phyloP scores from a whole-genome alignment of 345 rosid species.

The Rhodomyrtus tomentosa region DNA sequence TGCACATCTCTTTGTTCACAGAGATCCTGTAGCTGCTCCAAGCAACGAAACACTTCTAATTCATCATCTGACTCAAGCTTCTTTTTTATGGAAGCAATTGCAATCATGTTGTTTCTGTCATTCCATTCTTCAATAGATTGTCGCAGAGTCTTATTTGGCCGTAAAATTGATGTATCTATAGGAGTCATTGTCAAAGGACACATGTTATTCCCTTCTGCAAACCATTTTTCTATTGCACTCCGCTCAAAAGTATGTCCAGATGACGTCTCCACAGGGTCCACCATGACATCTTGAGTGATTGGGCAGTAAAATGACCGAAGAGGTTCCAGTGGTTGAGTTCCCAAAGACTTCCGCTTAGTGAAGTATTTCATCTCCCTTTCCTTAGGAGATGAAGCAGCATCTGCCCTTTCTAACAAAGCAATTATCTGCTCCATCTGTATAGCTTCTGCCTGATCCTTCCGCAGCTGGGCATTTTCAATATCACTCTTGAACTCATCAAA shows the following conservation, averaged over 20 bases:
- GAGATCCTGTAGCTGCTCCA: slow-evolving; percentile 39
- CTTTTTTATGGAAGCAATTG: slow-evolving; percentile 41
- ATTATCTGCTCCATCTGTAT: slow-evolving; percentile 73
- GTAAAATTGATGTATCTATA: slow-evolving; percentile 38
- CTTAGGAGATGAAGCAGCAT: slow-evolving; percentile 42
- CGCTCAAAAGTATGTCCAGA: slow-evolving; percentile 74
- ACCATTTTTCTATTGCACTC: slow-evolving; percentile 56
- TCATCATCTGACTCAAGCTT: slow-evolving; percentile 32
- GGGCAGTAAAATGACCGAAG: slow-evolving; percentile 64
- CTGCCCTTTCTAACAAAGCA: slow-evolving; percentile 59
- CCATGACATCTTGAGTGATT: slow-evolving; percentile 56
- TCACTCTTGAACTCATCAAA: slow-evolving; percentile 55
- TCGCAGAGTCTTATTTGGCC: slow-evolving; percentile 58
- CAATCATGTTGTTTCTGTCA: slow-evolving; percentile 61
- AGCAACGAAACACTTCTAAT: slow-evolving; percentile 36
- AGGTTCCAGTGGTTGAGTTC: slow-evolving; percentile 53
- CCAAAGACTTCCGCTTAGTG: slow-evolving; percentile 43
- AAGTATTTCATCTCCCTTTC: slow-evolving; percentile 51
- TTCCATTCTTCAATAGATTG: slow-evolving; percentile 76
- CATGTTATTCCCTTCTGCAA: slow-evolving; percentile 39
- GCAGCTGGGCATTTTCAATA: slow-evolving; percentile 43
- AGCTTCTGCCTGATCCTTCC: slow-evolving; percentile 59
- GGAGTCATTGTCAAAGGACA: slow-evolving; percentile 54
- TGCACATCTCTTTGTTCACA: slow-evolving; percentile 46
- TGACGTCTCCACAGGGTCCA: slow-evolving; percentile 67